Conservation (phyloP, 176 grass and related monocot species). For the Metroxylon sagu region DNA sequence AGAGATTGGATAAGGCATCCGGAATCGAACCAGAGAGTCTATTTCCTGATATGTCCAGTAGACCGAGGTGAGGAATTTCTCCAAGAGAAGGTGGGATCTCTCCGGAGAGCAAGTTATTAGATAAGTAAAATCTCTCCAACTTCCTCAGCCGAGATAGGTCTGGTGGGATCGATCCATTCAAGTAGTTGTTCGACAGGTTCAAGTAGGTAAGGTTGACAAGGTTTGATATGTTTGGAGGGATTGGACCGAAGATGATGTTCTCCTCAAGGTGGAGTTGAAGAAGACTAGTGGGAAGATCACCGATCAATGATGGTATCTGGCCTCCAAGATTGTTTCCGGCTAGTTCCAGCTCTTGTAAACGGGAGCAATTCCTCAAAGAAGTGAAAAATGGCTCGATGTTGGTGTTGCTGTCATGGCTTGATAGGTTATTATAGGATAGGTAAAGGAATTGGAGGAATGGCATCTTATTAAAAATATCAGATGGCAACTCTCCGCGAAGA, state of each 20-base stretch:
- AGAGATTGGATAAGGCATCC: conserved; percentile 26
- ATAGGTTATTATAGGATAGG: conserved; percentile 69
- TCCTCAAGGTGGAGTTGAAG: conserved; percentile 69
- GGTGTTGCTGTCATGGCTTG: conserved; percentile 35
- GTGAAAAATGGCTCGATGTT: conserved; percentile 69
- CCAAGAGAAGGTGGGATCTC: conserved; percentile 57
- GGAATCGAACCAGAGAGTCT: conserved; percentile 32
- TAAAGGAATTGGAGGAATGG: conserved; percentile 41
- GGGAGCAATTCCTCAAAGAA: conserved; percentile 62
- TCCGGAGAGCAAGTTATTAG: conserved; percentile 65
- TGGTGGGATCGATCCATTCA: conserved; percentile 68
- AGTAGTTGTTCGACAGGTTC: conserved; percentile 38
- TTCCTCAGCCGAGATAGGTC: conserved; percentile 41
- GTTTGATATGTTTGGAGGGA: conserved; percentile 55
- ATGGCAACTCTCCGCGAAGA: conserved; percentile 52
- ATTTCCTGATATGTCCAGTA: conserved; percentile 65
- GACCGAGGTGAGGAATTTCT: conserved; percentile 41
- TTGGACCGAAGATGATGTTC: conserved; percentile 64
- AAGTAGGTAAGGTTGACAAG: conserved; percentile 66
- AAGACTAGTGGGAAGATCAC: conserved; percentile 39
- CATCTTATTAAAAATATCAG: conserved; percentile 51
- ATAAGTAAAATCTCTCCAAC: conserved; percentile 69
- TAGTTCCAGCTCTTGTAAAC: conserved; percentile 54
- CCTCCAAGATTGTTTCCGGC: conserved; percentile 61
- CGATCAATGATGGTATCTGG: conserved; percentile 36